These are phyloP conservation scores for Kwoniella pini DNA, from an alignment of 768 basidiomycete species.

Conservation along the genomic window DNA sequence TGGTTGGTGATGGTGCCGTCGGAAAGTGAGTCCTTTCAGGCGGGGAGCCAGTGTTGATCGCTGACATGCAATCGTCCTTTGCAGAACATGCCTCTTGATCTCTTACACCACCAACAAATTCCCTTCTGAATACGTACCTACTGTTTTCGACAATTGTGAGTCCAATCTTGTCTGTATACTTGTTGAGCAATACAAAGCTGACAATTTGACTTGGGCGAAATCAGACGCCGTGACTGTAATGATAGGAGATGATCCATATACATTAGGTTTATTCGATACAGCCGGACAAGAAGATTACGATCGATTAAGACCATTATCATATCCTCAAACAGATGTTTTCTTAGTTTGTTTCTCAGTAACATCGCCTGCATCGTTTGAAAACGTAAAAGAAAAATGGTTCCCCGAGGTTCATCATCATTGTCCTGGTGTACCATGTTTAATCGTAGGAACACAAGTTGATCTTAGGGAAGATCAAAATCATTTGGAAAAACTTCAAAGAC, in stretches of 20 bases:
- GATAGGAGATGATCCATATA: slow-evolving; percentile 99
- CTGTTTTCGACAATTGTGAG: slow-evolving; percentile 62
- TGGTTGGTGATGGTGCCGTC: slow-evolving; percentile 58
- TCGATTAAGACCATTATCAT: slow-evolving; percentile 95
- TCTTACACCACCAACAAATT: slow-evolving; percentile 56
- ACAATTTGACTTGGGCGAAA: not conserved
- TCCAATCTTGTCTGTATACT: slow-evolving; percentile 58
- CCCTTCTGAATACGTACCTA: slow-evolving; percentile 89
- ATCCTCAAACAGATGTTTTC: slow-evolving; percentile 99
- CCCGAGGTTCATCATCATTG: slow-evolving; percentile 99
- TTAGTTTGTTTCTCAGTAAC: slow-evolving; percentile 99
- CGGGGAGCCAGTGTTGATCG: not conserved
- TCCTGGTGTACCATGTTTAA: slow-evolving; percentile 97
- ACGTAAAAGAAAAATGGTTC: slow-evolving; percentile 99
- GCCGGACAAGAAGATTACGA: slow-evolving; percentile 99
- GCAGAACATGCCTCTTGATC: slow-evolving; percentile 54
- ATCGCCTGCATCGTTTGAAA: slow-evolving; percentile 96
- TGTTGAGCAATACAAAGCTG: not conserved
- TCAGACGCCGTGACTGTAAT: slow-evolving; percentile 91
- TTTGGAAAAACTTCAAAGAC: slow-evolving; percentile 89
- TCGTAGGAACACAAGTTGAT: slow-evolving; percentile 98
- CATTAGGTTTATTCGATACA: slow-evolving; percentile 96
- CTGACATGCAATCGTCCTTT: not conserved
- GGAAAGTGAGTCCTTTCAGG: slow-evolving; percentile 54
- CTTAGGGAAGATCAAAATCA: slow-evolving; percentile 89